Percentiles rank a stretch among this genome's conserved stretches.
Conservation (phyloP, 495 filamentous ascomycete genomes). For the Lasiosphaeriaceae sp. region DNA sequence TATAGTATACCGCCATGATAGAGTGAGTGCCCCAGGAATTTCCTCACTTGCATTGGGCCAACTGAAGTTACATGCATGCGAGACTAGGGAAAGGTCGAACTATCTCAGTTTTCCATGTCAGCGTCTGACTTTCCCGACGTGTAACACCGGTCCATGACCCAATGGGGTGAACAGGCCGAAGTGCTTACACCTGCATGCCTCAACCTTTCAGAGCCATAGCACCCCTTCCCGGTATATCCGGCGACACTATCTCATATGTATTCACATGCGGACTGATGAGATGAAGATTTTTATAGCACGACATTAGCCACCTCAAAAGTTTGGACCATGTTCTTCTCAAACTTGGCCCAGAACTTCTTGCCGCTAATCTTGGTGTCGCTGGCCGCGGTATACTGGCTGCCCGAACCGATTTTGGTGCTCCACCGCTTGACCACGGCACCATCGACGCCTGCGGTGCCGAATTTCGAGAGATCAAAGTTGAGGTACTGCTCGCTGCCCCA, state of each 20-base stretch:
- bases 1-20: not conserved
- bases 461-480: conserved; percentile 33
- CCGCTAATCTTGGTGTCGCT: conserved; percentile 26
- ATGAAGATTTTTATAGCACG: not conserved
- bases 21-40: not conserved
- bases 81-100: not conserved
- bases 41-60: not conserved
- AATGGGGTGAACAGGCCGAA: not conserved
- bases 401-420: conserved; percentile 28
- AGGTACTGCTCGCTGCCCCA: conserved; percentile 33
- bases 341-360: conserved; percentile 28
- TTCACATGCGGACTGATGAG: not conserved
- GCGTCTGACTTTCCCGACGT: not conserved
- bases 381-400: conserved; percentile 27
- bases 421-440: conserved; percentile 31
- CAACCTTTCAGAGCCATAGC: not conserved
- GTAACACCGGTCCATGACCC: not conserved
- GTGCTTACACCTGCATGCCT: not conserved
- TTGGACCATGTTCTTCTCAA: conserved; percentile 25
- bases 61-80: not conserved
- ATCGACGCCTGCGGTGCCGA: conserved; percentile 20
- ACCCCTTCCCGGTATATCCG: not conserved
- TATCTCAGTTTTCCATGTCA: not conserved
- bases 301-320: conserved; percentile 28
- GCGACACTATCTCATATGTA: not conserved